phyloP scores from a whole-genome alignment of 2,329 filamentous ascomycete genomes.

The Cordyceps militaris region DNA sequence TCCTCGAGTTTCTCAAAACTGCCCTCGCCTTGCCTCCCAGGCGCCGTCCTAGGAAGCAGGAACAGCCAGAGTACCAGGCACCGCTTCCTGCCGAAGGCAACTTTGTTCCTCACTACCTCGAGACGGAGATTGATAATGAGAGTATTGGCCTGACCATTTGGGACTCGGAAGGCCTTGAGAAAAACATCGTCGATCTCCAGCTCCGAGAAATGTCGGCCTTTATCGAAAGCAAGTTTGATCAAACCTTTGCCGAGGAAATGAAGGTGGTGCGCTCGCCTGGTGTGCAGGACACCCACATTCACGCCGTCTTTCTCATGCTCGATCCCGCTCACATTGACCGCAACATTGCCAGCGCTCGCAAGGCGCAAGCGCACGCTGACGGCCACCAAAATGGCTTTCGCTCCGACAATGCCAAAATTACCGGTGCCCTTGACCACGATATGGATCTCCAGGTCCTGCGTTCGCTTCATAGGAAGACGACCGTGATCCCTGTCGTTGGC shows the following conservation, averaged over 20 bases:
- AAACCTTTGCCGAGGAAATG: conserved; percentile 95
- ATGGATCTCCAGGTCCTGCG: conserved; percentile 87
- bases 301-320: conserved; percentile 86
- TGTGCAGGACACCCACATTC: conserved; percentile 92
- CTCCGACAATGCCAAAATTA: conserved; percentile 26
- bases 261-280: conserved; percentile 92
- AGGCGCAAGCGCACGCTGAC: conserved; percentile 23
- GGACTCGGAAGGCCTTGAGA: conserved; percentile 94
- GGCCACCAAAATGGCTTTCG: conserved; percentile 45
- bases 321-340: conserved; percentile 80
- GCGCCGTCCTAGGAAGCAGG: conserved; percentile 55
- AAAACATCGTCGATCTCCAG: conserved; percentile 90
- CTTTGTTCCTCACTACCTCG: conserved; percentile 83
- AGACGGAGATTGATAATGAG: conserved; percentile 90
- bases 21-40: conserved; percentile 76
- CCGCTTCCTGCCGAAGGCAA: conserved; percentile 52
- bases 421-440: conserved; percentile 75
- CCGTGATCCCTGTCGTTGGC: conserved; percentile 88
- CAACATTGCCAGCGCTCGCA: conserved; percentile 65
- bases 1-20: conserved; percentile 89
- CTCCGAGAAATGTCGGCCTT: conserved; percentile 86
- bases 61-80: conserved; percentile 52
- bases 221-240: conserved; percentile 96
- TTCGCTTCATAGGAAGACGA: conserved; percentile 85
- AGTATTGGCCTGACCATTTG: conserved; percentile 88